Evolutionary conservation across 1,284 basidiomycete genomes (phyloP).

Genomic region (Trichosporon sp.): DNA sequence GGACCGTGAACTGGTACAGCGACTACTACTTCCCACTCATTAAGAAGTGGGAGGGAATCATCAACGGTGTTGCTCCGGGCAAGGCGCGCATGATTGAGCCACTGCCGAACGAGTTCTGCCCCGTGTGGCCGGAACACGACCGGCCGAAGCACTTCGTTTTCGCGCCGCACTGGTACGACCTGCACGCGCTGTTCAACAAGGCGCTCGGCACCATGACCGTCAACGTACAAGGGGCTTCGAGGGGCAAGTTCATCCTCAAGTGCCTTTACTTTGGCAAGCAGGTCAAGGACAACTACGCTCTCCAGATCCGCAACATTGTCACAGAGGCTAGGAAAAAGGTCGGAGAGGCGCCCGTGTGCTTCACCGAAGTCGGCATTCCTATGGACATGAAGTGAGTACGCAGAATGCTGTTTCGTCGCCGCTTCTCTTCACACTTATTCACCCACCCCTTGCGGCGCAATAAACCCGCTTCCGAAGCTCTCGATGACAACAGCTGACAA

Average conservation of each 20-base stretch:
- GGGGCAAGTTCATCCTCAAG: constrained; percentile 77
- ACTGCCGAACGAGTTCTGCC: constrained; percentile 91
- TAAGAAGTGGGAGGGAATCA: constrained; percentile 69
- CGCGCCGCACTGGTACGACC: constrained; percentile 93
- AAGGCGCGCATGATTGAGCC: constrained; percentile 73
- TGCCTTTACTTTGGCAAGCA: constrained; percentile 84
- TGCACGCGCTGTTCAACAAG: constrained; percentile 80
- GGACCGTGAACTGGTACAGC: constrained; percentile 77
- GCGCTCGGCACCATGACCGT: constrained; percentile 77
- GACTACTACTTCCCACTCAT: constrained; percentile 86
- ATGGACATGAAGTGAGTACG: constrained; percentile 86
- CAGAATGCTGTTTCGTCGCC: background rate
- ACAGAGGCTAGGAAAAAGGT: constrained; percentile 67
- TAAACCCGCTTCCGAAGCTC: too few species aligned
- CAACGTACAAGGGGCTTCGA: constrained; percentile 84
- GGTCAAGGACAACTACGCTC: constrained; percentile 74
- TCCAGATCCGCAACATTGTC: constrained; percentile 80
- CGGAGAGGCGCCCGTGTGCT: constrained; percentile 75
- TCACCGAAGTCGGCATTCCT: constrained; percentile 89
- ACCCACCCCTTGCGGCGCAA: too few species aligned
- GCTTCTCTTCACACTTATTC: background rate
- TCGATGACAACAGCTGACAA: constrained; percentile 5
- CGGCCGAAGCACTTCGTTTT: constrained; percentile 76
- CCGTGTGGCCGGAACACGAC: constrained; percentile 68
- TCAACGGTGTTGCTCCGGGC: constrained; percentile 56